These are phyloP conservation scores for Thermomucor indicae-seudaticae DNA, from an alignment of 371 early-diverging fungal species.

Conservation along the genomic window DNA sequence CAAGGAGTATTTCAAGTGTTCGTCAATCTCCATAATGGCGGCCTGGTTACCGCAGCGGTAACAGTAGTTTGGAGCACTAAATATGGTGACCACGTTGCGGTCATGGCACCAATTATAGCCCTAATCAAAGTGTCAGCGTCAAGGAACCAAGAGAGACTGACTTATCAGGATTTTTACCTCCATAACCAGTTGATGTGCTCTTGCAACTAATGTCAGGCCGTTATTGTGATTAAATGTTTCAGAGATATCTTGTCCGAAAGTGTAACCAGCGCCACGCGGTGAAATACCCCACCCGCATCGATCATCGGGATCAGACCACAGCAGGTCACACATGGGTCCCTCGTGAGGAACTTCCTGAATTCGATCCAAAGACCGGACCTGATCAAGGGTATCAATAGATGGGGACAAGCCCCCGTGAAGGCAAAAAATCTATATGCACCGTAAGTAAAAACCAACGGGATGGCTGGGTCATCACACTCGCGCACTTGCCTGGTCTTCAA, in stretches of 20 bases:
- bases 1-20: conserved; percentile 91
- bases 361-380: conserved; percentile 95
- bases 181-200: conserved; percentile 97
- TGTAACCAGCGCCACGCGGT: conserved; percentile 98
- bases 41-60: conserved; percentile 99
- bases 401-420: conserved; percentile 99
- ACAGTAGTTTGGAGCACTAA: conserved; percentile 99
- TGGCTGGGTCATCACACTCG: background rate
- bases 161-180: conserved; percentile 23
- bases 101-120: conserved; percentile 99
- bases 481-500: conserved; percentile 44
- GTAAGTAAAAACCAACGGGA: background rate
- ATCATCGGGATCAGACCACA: conserved; percentile 99
- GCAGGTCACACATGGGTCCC: conserved; percentile 96
- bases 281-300: conserved; percentile 97
- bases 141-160: background rate
- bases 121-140: conserved; percentile 20
- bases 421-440: conserved; percentile 71
- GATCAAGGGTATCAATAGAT: conserved; percentile 95
- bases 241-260: conserved; percentile 97
- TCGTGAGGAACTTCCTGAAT: conserved; percentile 99
- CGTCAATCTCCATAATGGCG: conserved; percentile 95
- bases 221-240: conserved; percentile 98
- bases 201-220: conserved; percentile 87
- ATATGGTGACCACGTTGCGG: conserved; percentile 98